Evolutionary conservation across 2,329 filamentous ascomycete genomes (phyloP), one percentile per base, ranked within the genome.

Genomic region (Penicillium sclerotigenum): DNA sequence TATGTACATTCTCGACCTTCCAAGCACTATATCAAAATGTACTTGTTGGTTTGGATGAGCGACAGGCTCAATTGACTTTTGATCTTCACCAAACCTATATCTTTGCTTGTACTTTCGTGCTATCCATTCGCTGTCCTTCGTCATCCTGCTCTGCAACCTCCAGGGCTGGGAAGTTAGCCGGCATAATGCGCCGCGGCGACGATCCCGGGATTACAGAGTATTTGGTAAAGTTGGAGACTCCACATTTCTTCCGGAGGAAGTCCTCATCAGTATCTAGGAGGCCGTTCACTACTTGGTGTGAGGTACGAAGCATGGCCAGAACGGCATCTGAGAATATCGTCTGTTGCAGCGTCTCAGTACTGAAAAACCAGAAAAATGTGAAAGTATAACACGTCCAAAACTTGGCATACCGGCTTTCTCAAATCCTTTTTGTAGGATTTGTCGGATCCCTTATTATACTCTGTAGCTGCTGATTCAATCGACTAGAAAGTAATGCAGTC

Each of bases 241-340:
- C 85, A 20, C 75, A 79, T 57, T 86, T 79, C 7, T 81, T 77
- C 18, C 88, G 79, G 29, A 95, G 77, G 62, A 91, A 94, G 68
- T 95, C 90, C 69, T 95, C 90, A 65, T 95, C 91, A 1, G 91
- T 81, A 56, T 87, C 80, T 5, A 93, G 75, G 41, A 83, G 74
- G 0, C 90, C 91, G 68, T 90, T 95, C 22, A 94, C 86, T 5
- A 73, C 71, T 0, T 75, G 60, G 0, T 83, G 74, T 0, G 87
- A 83, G 0, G 87, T 81, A 10, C 75, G 71, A 1, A 94, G 77
- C 72, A 95, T 88, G 1, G 82, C 87, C 1, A 93, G 72, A 18
- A 95, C 84, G 1, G 90, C 90, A 66, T 92, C 88, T 0, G 89
- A 90, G 74, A 90, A 95, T 59, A 95, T 88, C 6, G 82, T 85